Evolutionary conservation across 306 rosid genomes (phyloP), one percentile per base, ranked within the genome.

Genomic region (Canavalia ensiformis): DNA sequence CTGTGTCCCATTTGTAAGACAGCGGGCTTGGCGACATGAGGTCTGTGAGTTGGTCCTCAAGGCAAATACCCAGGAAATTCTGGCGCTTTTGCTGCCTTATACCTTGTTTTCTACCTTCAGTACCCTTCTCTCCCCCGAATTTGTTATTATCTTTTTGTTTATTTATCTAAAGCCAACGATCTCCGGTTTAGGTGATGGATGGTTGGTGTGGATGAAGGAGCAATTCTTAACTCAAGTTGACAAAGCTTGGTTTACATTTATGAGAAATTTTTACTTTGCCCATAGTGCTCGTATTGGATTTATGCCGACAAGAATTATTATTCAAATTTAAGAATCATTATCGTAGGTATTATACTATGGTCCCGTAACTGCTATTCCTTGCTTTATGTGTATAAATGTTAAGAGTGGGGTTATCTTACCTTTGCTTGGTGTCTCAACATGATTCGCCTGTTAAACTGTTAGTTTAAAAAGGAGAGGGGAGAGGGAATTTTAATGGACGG

Each of bases 1-100:
- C 59, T 93, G 68, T 93, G 98, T 68, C 98, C 98, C 78, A 89
- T 93, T 70, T 93, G 98, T 77, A 93, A 93, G 90, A 89, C 93
- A 41, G 82, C 98, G 2, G 98, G 91, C 75, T 56, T 93, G 84
- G 63, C 84, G 56, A 80, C 86, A 46, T 89, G 91, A 93, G 86
- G 63, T 65, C 31, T 45, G 46, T 47, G 79, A 55, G 44, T 62
- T 11, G 76, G 18, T 84, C 82, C 83, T 70, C 84, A 45, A 81
- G 82, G 84, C 65, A 28, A 74, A 45, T 56, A 37, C 65, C 72
- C 47, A 6, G 60, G 49, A 64, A 72, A 54, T 39, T 57, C 57
- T 72, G 65, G 70, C 35, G 68, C 83, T 63, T 51, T 70, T 77
- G 74, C 73, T 60, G 29, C 57, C 42, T 49, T 67, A 60, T 56